phyloP scores from a whole-genome alignment of 1,284 basidiomycete genomes.

The Golubevia pallescens region DNA sequence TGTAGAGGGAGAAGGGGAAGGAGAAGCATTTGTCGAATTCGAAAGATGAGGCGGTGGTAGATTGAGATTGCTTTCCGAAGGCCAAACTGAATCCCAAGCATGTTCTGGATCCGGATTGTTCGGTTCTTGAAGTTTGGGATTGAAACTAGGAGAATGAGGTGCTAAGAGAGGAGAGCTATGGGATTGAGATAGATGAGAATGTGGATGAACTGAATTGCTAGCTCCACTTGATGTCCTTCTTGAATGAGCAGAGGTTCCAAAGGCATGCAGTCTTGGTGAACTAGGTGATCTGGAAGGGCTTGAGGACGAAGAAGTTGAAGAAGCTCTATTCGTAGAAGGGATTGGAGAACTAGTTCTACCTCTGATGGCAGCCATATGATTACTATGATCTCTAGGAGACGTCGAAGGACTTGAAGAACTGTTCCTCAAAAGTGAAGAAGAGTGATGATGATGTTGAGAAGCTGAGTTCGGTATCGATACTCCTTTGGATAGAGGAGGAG shows the following conservation, averaged over 20 bases:
- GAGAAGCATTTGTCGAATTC: constrained; percentile 3
- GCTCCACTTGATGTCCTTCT: constrained; percentile 11
- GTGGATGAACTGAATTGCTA: neutral
- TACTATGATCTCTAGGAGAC: neutral
- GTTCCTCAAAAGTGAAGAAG: neutral
- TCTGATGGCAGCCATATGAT: neutral
- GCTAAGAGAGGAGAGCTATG: constrained; percentile 28
- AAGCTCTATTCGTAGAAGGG: neutral
- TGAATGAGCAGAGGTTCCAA: constrained; percentile 19
- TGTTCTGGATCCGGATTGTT: constrained; percentile 34
- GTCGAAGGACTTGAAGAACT: neutral
- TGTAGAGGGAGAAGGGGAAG: constrained; percentile 8
- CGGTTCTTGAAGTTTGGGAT: constrained; percentile 2
- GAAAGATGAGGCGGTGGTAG: neutral
- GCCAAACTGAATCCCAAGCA: constrained; percentile 48
- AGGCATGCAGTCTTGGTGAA: constrained; percentile 39
- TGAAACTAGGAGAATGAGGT: constrained; percentile 19
- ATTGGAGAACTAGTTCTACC: neutral
- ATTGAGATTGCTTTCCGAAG: neutral
- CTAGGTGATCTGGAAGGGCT: constrained; percentile 28
- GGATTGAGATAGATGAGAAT: constrained; percentile 11
- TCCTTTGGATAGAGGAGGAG: too few relatives aligned
- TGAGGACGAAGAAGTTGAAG: constrained; percentile 25
- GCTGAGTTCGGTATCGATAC: too few relatives aligned
- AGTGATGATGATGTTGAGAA: too few relatives aligned